Base-by-base conservation (phyloP, 2,329 filamentous ascomycete species). In the Sporothrix sp. region DNA sequence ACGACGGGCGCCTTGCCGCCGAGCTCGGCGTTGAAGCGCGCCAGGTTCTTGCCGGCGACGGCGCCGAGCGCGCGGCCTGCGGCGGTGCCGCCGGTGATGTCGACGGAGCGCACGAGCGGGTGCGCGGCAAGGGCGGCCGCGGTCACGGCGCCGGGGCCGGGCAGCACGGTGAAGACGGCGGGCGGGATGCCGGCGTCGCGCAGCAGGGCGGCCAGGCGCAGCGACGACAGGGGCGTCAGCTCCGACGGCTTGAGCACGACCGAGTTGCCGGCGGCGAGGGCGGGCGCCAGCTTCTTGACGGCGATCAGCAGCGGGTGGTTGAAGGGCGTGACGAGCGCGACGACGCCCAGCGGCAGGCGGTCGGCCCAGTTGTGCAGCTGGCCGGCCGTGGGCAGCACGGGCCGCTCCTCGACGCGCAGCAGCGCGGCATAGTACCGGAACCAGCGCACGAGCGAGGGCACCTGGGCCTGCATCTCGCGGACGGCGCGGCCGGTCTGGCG, bases 21-120 rank as follows among this genome's bases (percentile, higher is more conserved):
- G 23, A 87, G 74, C 67, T 87, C 82, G 23, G 85, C 79, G 33
- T 82, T 86, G 58, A 82, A 81, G 59, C 80, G 77, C 61, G 83
- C 81, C 58, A 87, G 66, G 65, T 86, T 86, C 55, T 72, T 75
- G 37, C 79, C 76, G 23, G 78, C 81, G 36, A 83, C 73, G 38
- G 79, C 72, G 56, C 85, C 82, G 59, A 88, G 85, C 32, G 77
- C 75, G 52, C 80, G 73, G 5, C 83, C 84, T 16, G 84, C 80
- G n/a, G 70, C 68, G 20, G 84, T 87, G n/a, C 82, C 84, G 38
- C 85, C 84, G 33, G 84, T 88, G 59, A 89, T 81, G 57, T 85
- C 84, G 51, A 88, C 76, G 69, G 87, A 87, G 65, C 77, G 68
- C 2, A 76, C 66, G 2, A 72, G 63, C 2, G 64, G 63, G 51